These are phyloP conservation scores for Penicillium verhagenii DNA, from an alignment of 495 filamentous ascomycete species.

Conservation along the genomic window DNA sequence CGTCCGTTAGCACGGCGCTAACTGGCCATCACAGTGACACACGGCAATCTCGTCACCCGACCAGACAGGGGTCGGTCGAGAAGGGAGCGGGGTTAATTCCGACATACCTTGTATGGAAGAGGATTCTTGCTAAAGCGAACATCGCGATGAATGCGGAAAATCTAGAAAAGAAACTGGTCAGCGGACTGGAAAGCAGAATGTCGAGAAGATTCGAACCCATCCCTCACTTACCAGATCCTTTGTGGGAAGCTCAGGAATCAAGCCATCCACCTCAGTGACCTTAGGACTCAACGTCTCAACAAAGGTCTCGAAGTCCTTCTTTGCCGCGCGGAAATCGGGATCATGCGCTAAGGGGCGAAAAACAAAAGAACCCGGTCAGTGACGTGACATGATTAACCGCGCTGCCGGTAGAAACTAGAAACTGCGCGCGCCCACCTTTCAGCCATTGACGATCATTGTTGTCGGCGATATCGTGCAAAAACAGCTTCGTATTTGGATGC, in stretches of 20 bases:
- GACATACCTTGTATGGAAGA: slow-evolving; percentile 81
- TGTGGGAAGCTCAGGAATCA: slow-evolving; percentile 76
- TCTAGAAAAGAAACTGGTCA: slow-evolving; percentile 34
- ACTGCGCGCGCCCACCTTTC: slow-evolving; percentile 73
- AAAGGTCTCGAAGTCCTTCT: slow-evolving; percentile 77
- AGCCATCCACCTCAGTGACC: slow-evolving; percentile 68
- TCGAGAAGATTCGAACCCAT: not conserved
- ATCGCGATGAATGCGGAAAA: slow-evolving; percentile 85
- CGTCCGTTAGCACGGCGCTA: slow-evolving; percentile 25
- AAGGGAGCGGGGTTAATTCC: not conserved
- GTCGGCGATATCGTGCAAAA: slow-evolving; percentile 68
- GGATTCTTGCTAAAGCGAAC: slow-evolving; percentile 74
- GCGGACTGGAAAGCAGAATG: not conserved
- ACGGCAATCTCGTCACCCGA: slow-evolving; percentile 4
- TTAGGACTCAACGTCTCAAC: slow-evolving; percentile 66
- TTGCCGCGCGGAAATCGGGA: slow-evolving; percentile 68
- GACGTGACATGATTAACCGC: slow-evolving; percentile 5
- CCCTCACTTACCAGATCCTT: slow-evolving; percentile 65
- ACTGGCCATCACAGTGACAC: slow-evolving; percentile 21
- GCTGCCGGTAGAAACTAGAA: not conserved
- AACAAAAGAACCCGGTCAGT: slow-evolving; percentile 11
- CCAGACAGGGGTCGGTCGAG: not conserved
- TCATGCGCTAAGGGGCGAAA: slow-evolving; percentile 65
- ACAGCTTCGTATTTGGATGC: slow-evolving; percentile 80
- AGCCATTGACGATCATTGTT: slow-evolving; percentile 84